These are phyloP conservation scores for Coemansia sp. DNA, from an alignment of 192 early-diverging fungal species.

Conservation along the genomic window DNA sequence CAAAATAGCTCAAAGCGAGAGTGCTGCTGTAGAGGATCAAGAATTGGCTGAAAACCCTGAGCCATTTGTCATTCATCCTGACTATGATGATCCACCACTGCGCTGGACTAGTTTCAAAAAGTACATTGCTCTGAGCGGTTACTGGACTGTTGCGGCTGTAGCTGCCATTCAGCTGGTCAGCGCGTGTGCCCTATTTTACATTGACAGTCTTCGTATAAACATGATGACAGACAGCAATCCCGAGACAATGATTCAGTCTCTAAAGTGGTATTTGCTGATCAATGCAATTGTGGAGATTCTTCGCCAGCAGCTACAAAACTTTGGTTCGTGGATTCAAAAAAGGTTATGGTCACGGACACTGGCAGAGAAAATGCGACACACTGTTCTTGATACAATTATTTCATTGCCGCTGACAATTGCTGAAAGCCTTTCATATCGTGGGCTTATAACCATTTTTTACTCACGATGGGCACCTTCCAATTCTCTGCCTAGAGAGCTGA, in stretches of 20 bases:
- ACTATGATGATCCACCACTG: background rate
- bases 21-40: background rate
- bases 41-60: background rate
- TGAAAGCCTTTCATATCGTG: constrained; percentile 7
- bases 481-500: background rate
- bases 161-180: constrained; percentile 14
- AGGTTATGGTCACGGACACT: constrained; percentile 10
- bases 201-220: constrained; percentile 17
- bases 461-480: background rate
- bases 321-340: background rate
- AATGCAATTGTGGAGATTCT: constrained; percentile 22
- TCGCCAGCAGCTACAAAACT: constrained; percentile 4
- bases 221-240: constrained; percentile 34
- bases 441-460: background rate
- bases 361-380: constrained; percentile 4
- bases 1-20: background rate
- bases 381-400: background rate
- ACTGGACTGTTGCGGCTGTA: constrained; percentile 10
- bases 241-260: constrained; percentile 17
- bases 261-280: constrained; percentile 16
- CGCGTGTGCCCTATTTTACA: constrained; percentile 15
- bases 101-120: background rate
- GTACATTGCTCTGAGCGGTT: constrained; percentile 8
- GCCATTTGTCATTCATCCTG: constrained; percentile 3
- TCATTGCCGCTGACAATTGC: constrained; percentile 12